Evolutionary conservation across 331 rosid genomes (phyloP).

Genomic region (Cydonia oblonga): DNA sequence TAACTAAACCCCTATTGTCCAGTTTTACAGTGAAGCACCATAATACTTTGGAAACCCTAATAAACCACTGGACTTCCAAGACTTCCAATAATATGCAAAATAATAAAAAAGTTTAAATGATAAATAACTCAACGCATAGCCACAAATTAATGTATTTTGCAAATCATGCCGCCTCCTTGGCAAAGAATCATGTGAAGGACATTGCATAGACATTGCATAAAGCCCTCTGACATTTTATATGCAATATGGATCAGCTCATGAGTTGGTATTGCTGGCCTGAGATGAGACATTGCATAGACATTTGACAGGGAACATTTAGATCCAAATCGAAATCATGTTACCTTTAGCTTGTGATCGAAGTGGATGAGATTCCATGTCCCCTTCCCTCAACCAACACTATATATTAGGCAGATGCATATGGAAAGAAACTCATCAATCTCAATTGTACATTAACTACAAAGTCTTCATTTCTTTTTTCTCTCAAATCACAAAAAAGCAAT

Average conservation of each 20-base stretch:
- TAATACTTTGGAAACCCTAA: no score
- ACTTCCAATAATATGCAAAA: neutral
- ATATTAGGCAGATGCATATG: constrained; percentile 1
- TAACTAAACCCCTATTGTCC: no score
- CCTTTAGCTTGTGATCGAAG: neutral
- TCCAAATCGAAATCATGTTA: neutral
- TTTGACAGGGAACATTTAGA: neutral
- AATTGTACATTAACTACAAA: neutral
- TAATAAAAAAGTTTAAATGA: neutral
- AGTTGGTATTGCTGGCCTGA: neutral
- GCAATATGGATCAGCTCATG: neutral
- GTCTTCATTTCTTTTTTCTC: neutral
- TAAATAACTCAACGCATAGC: neutral
- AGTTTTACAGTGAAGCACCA: no score
- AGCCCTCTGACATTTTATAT: neutral
- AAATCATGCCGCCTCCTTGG: neutral
- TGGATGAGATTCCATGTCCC: constrained; percentile 18
- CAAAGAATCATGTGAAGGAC: neutral
- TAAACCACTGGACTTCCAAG: no score
- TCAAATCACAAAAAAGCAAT: neutral
- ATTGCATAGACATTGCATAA: neutral
- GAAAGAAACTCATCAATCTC: constrained; percentile 1
- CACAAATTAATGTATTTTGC: neutral
- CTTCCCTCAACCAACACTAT: neutral
- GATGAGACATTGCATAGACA: neutral